phyloP scores from a whole-genome alignment of 257 asterid genomes.

The Petunia axillaris region DNA sequence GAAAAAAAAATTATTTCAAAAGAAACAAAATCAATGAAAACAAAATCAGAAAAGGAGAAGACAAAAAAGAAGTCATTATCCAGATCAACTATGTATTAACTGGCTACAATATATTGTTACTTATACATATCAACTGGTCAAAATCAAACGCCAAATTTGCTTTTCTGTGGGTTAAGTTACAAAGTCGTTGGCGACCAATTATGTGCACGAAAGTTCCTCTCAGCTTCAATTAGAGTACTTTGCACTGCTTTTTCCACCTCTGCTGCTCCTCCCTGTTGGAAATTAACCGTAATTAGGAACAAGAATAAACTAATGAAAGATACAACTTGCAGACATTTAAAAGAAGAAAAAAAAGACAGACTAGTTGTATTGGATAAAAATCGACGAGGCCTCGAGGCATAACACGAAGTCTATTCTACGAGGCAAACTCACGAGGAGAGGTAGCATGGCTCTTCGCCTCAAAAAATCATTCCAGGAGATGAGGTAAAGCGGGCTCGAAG shows the following conservation, averaged over 20 bases:
- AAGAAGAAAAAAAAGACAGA: background rate
- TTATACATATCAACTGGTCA: background rate
- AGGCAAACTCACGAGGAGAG: no score
- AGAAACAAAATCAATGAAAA: no score
- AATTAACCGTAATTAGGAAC: background rate
- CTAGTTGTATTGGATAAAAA: background rate
- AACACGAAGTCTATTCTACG: no score
- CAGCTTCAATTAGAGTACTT: constrained; percentile 43
- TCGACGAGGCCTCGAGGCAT: no score
- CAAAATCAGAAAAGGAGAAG: background rate
- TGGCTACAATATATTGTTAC: background rate
- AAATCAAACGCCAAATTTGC: background rate
- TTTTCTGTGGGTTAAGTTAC: constrained; percentile 10
- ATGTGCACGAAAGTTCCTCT: constrained; percentile 37
- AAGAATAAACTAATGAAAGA: background rate
- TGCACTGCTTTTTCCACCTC: constrained; percentile 51
- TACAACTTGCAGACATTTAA: background rate
- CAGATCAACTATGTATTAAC: background rate
- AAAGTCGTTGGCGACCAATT: constrained; percentile 37
- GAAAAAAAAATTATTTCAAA: no score
- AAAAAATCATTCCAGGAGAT: no score
- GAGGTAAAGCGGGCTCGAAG: no score
- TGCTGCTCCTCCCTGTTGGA: constrained; percentile 42
- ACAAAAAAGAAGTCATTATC: background rate
- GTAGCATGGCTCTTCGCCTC: no score